phyloP scores from a whole-genome alignment of 768 basidiomycete species.

The Xerocomellus dryophilus region DNA sequence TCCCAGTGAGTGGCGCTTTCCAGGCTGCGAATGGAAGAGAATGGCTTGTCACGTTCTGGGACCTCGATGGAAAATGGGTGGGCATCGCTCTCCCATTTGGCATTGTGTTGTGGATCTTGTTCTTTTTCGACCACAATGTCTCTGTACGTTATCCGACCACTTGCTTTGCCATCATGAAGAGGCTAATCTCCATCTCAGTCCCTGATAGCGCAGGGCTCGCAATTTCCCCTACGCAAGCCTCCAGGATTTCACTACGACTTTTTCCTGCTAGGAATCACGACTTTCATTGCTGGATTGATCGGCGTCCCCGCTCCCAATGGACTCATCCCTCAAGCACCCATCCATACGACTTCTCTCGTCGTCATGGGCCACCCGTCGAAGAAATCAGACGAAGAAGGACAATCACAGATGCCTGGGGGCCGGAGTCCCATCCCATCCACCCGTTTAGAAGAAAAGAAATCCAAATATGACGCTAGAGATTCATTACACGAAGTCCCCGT shows the following conservation, averaged over 20 bases:
- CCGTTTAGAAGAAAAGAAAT: conserved; percentile 25
- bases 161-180: neutral
- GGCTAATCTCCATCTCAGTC: conserved; percentile 46
- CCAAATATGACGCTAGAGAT: conserved; percentile 5
- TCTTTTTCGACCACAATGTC: conserved; percentile 95
- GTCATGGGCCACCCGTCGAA: conserved; percentile 53
- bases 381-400: conserved; percentile 39
- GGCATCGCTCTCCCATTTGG: conserved; percentile 89
- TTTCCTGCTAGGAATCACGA: conserved; percentile 86
- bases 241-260: conserved; percentile 87
- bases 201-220: conserved; percentile 85
- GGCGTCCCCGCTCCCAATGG: conserved; percentile 87
- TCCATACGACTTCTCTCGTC: conserved; percentile 83
- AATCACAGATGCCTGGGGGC: neutral
- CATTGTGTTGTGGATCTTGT: conserved; percentile 81
- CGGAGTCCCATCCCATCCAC: neutral
- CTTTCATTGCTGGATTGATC: conserved; percentile 83
- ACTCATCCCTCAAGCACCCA: conserved; percentile 83
- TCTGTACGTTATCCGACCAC: conserved; percentile 47
- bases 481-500: conserved; percentile 51
- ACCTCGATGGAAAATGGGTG: conserved; percentile 84
- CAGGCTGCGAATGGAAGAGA: conserved; percentile 64
- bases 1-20: conserved; percentile 70
- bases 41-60: conserved; percentile 90
- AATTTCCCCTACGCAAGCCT: conserved; percentile 88